phyloP scores from a whole-genome alignment of 2,329 filamentous ascomycete species.

The Cladophialophora chaetospira region DNA sequence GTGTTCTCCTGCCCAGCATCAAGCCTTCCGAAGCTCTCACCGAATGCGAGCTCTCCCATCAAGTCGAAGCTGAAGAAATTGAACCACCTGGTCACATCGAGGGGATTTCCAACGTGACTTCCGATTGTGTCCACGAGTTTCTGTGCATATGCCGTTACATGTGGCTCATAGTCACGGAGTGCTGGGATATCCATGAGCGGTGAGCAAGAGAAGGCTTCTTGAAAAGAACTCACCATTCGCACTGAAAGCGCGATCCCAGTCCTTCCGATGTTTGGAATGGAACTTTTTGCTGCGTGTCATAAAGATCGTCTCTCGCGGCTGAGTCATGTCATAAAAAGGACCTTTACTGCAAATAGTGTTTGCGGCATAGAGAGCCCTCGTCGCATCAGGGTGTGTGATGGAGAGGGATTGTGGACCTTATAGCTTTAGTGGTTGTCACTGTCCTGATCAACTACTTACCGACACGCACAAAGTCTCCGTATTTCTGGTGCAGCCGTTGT shows the following conservation, averaged over 20 bases:
- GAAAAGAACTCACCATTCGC: conserved; percentile 19
- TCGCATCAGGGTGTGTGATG: conserved; percentile 25
- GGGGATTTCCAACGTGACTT: not conserved
- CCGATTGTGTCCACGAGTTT: not conserved
- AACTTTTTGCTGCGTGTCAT: conserved; percentile 30
- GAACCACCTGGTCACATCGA: conserved; percentile 4
- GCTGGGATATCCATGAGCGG: not conserved
- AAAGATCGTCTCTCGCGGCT: conserved; percentile 31
- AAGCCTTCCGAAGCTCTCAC: not conserved
- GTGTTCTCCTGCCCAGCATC: not conserved
- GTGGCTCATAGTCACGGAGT: conserved; percentile 10
- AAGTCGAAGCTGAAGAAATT: conserved; percentile 9
- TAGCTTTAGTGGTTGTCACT: not conserved
- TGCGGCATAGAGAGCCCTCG: conserved; percentile 26
- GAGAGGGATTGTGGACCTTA: conserved; percentile 32
- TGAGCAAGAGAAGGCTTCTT: conserved; percentile 27
- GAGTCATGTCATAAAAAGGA: conserved; percentile 34
- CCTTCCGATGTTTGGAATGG: conserved; percentile 30
- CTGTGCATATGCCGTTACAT: conserved; percentile 1
- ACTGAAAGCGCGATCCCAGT: conserved; percentile 40
- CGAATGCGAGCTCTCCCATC: conserved; percentile 7
- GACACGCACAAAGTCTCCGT: conserved; percentile 37
- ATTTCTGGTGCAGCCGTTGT: conserved; percentile 31
- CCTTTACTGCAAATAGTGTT: conserved; percentile 33
- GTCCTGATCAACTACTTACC: conserved; percentile 18